Base-by-base conservation (phyloP, 805 yeast genomes). In the Kuraishia ogatae region DNA sequence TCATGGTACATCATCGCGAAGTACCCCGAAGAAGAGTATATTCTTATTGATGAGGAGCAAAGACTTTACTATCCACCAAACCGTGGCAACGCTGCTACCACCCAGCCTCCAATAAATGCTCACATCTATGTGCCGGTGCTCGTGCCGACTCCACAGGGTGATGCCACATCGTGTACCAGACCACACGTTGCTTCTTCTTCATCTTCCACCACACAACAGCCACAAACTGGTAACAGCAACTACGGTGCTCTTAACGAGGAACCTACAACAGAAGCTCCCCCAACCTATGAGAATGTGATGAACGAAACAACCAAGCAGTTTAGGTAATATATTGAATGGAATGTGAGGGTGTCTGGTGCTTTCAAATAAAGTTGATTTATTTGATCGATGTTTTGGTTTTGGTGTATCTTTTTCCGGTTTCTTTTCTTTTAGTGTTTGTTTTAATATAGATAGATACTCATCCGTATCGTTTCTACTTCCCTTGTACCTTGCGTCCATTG, bases 1-100 rank as follows among this genome's bases (percentile, higher is more conserved):
- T 76, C 87, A 3, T 76, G 84, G 69, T 87, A 84, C 66, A 79
- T 87, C 56, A 84, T 87, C 55, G 71, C 82, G 56, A 68, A 69
- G 51, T 78, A 82, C 59, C 87, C 89, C 11, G 63, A 63, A 50
- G 56, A 24, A 17, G 23, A 17, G 48, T 50, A 46, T 21, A 28
- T 52, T 10, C 22, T 53, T 8, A 19, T 57, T 11, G 61, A 59
- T 26, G 60, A 57, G 50, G 61, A 59, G 47, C 55, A 47, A 35
- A 54, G 50, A 26, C 20, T 58, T 6, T 58, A 54, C 39, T 28
- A 55, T 15, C 29, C 56, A 2, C 56, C 56, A 35, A 39, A 26
- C 20, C 56, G n/a, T 7, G n/a, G 21, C 23, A 20, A 19, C 26
- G 35, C n/a, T 39, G 50, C 21, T 1, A 22, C 53, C 8, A 22